phyloP scores from a whole-genome alignment of 495 filamentous ascomycete species.

The Aspergillus coremiiformis region DNA sequence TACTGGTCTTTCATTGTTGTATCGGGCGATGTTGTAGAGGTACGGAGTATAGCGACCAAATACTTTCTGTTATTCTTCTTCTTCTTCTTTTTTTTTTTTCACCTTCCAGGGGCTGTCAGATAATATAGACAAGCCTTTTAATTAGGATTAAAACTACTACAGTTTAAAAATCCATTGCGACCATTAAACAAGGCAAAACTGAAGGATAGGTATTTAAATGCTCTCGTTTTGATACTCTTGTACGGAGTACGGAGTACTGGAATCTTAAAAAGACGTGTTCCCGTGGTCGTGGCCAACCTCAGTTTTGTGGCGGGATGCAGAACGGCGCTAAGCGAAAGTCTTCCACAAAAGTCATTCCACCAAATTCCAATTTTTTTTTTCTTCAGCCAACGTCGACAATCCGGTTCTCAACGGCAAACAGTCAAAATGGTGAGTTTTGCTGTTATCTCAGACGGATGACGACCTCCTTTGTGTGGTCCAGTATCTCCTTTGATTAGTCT shows the following conservation, averaged over 20 bases:
- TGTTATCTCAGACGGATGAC: conserved; percentile 21
- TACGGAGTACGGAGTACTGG: too few relatives aligned
- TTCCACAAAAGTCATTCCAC: conserved; percentile 39
- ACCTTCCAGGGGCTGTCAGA: too few relatives aligned
- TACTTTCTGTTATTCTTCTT: too few relatives aligned
- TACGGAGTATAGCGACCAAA: background rate
- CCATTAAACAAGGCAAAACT: too few relatives aligned
- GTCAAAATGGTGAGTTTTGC: conserved; percentile 46
- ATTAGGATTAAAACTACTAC: too few relatives aligned
- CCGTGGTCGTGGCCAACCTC: conserved; percentile 37
- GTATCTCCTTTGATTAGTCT: conserved; percentile 1
- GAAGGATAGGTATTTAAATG: too few relatives aligned
- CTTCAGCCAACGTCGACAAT: conserved; percentile 28
- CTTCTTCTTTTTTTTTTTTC: conserved; percentile 1
- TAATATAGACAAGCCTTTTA: too few relatives aligned
- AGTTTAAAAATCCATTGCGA: too few relatives aligned
- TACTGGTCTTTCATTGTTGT: conserved; percentile 49
- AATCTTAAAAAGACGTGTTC: conserved; percentile 5
- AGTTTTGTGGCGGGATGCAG: conserved; percentile 34
- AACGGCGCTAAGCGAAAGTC: conserved; percentile 39
- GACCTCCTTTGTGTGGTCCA: conserved; percentile 3
- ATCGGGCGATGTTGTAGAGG: conserved; percentile 33
- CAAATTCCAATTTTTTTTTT: conserved; percentile 24
- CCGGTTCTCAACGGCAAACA: conserved; percentile 31
- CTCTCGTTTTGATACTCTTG: too few relatives aligned